Evolutionary conservation across 2,329 filamentous ascomycete species (phyloP), one percentile per base, ranked within the genome.

Genomic region (Aspergillus sp.): DNA sequence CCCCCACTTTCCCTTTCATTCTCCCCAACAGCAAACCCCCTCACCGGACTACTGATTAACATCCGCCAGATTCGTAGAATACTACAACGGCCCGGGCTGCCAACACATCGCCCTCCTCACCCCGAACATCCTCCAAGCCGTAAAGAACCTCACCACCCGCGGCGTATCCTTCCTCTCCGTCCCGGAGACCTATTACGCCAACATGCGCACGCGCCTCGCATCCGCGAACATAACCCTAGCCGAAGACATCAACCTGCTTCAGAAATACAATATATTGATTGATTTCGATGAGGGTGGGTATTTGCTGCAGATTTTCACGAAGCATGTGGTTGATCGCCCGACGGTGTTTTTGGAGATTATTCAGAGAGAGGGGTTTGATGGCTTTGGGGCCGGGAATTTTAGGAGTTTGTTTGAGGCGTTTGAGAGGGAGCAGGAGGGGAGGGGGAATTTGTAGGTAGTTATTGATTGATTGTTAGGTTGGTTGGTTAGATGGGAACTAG

Each of bases 271-370:
- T 74, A 94, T 96, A 69, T 80, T 96, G 64, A 92, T 96, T 66
- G 92, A 96, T 77, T 96, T 96, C 68, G 92, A 96, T 68, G 91
- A 96, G 82, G 86, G 85, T 17, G 92, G 92, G 0, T 96, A 96
- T 75, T 76, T 96, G 66, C 68, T 88, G 63, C 85, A 87, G 73
- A 82, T 91, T 41, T 91, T 91, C 76, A 88, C 88, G 39, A 91
- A 91, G 83, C 92, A 92, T 63, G 78, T 96, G 66, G 89, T 95
- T 84, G 92, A 96, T 77, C 86, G 92, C 17, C 93, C 93, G 30
- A 96, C 92, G 4, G 92, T 96, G 39, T 96, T 96, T 73, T 85
- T 96, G 62, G 92, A 96, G 83, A 92, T 96, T 68, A 96, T 96
- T 68, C 91, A 96, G 82, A 82, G 92, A 53, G 88, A 94, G 67